Evolutionary conservation across 306 rosid genomes (phyloP).

Genomic region (Delonix regia): DNA sequence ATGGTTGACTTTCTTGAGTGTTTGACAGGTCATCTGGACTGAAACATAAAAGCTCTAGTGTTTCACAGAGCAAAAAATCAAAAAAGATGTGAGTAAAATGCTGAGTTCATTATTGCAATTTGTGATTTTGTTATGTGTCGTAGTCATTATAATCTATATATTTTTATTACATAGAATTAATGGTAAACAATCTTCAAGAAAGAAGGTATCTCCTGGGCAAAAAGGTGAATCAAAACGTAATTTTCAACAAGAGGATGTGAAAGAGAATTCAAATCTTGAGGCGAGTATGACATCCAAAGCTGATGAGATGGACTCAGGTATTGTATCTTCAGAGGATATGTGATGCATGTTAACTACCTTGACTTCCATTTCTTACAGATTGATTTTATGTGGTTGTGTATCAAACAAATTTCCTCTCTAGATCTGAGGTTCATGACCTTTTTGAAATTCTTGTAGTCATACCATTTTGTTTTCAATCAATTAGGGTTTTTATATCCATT

Average conservation of each 20-base stretch:
- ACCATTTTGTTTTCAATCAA: background rate
- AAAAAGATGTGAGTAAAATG: slow-evolving; percentile 62
- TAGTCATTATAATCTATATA: slow-evolving; percentile 21
- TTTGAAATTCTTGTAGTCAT: background rate
- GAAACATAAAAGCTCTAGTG: slow-evolving; percentile 53
- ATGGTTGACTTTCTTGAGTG: slow-evolving; percentile 35
- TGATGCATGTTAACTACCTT: slow-evolving; percentile 8
- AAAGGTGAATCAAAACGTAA: slow-evolving; percentile 54
- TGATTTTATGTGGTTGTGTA: slow-evolving; percentile 4
- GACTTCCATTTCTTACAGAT: slow-evolving; percentile 17
- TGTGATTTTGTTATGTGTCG: slow-evolving; percentile 31
- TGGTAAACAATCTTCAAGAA: slow-evolving; percentile 67
- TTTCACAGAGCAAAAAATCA: slow-evolving; percentile 52
- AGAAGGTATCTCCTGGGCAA: slow-evolving; percentile 47
- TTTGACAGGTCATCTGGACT: slow-evolving; percentile 63
- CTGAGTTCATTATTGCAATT: slow-evolving; percentile 28
- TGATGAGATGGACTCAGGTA: slow-evolving; percentile 68
- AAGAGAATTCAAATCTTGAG: slow-evolving; percentile 65
- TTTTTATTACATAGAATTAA: slow-evolving; percentile 55
- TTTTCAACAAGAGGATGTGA: slow-evolving; percentile 50
- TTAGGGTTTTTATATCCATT: background rate
- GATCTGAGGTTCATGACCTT: slow-evolving; percentile 23
- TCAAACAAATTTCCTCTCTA: background rate
- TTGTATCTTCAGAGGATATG: slow-evolving; percentile 27
- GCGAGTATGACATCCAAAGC: slow-evolving; percentile 47